Conservation (phyloP, 179 eudicot genomes). For the Pouteria campechiana region DNA sequence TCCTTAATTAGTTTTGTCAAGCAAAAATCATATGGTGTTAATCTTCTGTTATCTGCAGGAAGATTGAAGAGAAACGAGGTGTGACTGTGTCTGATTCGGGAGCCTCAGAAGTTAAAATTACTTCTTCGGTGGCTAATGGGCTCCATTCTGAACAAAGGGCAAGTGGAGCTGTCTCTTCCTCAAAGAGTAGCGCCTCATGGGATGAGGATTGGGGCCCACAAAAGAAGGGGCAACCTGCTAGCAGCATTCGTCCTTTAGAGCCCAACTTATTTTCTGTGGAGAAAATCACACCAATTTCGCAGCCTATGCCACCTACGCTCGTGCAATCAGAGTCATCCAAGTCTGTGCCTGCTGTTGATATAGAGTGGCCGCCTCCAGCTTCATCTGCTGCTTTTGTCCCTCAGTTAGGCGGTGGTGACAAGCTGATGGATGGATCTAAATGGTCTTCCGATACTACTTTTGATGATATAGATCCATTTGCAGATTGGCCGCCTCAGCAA, state of each 20-base stretch:
- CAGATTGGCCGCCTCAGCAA: slow-evolving; percentile 84
- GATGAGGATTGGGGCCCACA: slow-evolving; percentile 79
- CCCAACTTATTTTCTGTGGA: too few species aligned
- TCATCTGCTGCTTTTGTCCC: slow-evolving; percentile 25
- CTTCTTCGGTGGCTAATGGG: slow-evolving; percentile 24
- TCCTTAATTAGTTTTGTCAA: background rate
- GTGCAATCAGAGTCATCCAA: slow-evolving; percentile 13
- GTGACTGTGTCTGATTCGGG: slow-evolving; percentile 65
- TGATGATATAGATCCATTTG: slow-evolving; percentile 83
- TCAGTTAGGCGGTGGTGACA: slow-evolving; percentile 20
- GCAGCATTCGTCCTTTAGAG: too few species aligned
- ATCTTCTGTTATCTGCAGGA: slow-evolving; percentile 27
- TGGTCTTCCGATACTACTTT: slow-evolving; percentile 24
- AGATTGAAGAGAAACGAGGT: slow-evolving; percentile 89
- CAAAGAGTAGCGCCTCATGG: slow-evolving; percentile 59
- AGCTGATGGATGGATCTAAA: slow-evolving; percentile 20
- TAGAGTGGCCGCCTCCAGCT: slow-evolving; percentile 98
- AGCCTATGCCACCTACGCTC: slow-evolving; percentile 15
- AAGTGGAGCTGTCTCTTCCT: slow-evolving; percentile 27
- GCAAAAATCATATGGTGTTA: background rate
- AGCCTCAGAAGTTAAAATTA: slow-evolving; percentile 38
- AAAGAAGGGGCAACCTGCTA: slow-evolving; percentile 21
- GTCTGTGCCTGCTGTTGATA: slow-evolving; percentile 61
- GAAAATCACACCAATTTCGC: too few species aligned
- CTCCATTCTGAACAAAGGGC: slow-evolving; percentile 14